Evolutionary conservation across 306 rosid species (phyloP), one percentile per base, ranked within the genome.

Genomic region (Rosa persica): DNA sequence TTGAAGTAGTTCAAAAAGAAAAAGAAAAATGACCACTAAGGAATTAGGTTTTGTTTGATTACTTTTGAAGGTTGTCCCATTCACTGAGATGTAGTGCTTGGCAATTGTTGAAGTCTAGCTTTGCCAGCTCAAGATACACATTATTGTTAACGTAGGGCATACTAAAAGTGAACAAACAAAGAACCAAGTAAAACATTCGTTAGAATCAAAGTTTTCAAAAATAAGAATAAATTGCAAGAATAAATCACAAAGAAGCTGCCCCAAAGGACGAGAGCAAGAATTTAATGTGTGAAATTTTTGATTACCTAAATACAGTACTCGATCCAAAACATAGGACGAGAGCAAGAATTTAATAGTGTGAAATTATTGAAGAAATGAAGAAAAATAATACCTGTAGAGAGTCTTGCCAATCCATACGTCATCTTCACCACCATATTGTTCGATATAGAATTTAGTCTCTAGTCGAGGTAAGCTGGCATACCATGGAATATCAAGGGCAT

Each of bases 381-480:
- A 3, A 47, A 22, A 61, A 3, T 67, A 23, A 58, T 25, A 92
- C 98, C 97, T 93, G 77, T 95, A 95, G 20, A 95, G 97, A 23
- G 98, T 89, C 85, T 95, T 95, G 60, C 99, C 99, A n/a, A 95
- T 95, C 99, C 99, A 95, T 0, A 89, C 89, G 54, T 95, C 98
- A 80, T 68, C 79, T 13, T 84, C 83, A 17, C 89, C 98, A 22
- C 98, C 98, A 54, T 95, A 95, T 12, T 95, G 98, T 71, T 92
- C 86, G 2, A 95, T 83, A 78, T 87, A 95, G 60, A 89, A 84
- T 83, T 95, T 89, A 36, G 98, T 83, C 87, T 95, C 98, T 1
- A 95, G 79, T 25, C 98, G 88, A 69, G 90, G 87, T 17, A 95
- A 82, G 76, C 85, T 93, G 44, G 97, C 96, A 75, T 89, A 84